A percentile compares a stretch with the other conserved stretches of the same genome.
Conservation (phyloP, 1,284 basidiomycete genomes). For the Cryptococcus amylolentus region DNA sequence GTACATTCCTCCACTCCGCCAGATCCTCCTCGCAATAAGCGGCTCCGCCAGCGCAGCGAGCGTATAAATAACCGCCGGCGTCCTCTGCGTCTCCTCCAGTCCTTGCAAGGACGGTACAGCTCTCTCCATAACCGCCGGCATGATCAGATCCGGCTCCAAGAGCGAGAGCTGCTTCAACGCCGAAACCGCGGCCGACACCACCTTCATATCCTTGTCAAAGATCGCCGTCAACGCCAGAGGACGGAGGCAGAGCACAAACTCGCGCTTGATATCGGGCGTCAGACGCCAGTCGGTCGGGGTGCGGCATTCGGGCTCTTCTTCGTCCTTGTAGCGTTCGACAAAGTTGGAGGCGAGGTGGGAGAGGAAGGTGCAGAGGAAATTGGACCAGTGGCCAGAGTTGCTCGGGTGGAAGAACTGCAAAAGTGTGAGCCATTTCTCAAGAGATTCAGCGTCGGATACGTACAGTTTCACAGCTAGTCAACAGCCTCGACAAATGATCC, state of each 20-base stretch:
- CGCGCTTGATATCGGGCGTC: slow-evolving; percentile 74
- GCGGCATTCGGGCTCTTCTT: slow-evolving; percentile 73
- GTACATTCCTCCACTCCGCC: slow-evolving; percentile 76
- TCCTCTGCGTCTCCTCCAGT: slow-evolving; percentile 91
- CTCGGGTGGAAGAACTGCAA: slow-evolving; percentile 48
- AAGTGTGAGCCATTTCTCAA: not conserved
- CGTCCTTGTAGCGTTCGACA: slow-evolving; percentile 74
- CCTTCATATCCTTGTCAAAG: slow-evolving; percentile 74
- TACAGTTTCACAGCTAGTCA: slow-evolving; percentile 83
- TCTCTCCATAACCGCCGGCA: slow-evolving; percentile 89
- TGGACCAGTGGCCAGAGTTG: slow-evolving; percentile 52
- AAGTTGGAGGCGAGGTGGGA: slow-evolving; percentile 82
- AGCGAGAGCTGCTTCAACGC: slow-evolving; percentile 58
- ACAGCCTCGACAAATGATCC: slow-evolving; percentile 79
- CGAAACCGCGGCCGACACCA: slow-evolving; percentile 52
- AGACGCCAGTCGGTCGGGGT: slow-evolving; percentile 71
- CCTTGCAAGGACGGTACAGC: slow-evolving; percentile 87
- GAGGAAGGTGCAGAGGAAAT: slow-evolving; percentile 66
- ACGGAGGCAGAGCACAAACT: slow-evolving; percentile 76
- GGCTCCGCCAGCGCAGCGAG: slow-evolving; percentile 77
- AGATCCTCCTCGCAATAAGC: slow-evolving; percentile 71
- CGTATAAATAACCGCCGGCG: slow-evolving; percentile 83
- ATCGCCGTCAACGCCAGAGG: slow-evolving; percentile 89
- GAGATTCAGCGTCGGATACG: slow-evolving; percentile 1
- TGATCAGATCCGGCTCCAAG: slow-evolving; percentile 80